Evolutionary conservation across 2,329 filamentous ascomycete species (phyloP).

Genomic region (Whalleya microplaca): DNA sequence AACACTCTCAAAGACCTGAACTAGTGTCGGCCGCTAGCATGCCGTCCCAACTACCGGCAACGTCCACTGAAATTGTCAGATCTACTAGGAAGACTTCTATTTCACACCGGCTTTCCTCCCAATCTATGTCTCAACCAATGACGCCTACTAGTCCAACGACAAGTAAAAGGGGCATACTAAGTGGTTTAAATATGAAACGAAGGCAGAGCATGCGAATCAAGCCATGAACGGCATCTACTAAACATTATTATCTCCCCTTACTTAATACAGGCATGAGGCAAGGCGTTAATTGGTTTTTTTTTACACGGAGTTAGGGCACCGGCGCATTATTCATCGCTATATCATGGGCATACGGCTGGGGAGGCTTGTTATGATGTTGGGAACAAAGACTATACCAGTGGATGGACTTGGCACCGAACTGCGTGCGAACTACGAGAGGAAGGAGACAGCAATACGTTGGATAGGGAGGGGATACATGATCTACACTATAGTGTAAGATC

Average conservation of each 20-base stretch:
- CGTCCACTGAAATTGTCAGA: slow-evolving; percentile 53
- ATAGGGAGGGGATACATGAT: neutral
- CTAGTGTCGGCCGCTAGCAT: slow-evolving; percentile 30
- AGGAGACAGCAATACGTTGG: neutral
- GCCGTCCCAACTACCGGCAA: slow-evolving; percentile 41
- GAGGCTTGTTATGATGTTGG: neutral
- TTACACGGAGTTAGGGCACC: neutral
- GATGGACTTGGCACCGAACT: neutral
- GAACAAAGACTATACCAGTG: neutral
- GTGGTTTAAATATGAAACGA: slow-evolving; percentile 41
- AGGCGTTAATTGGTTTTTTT: neutral
- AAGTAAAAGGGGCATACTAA: slow-evolving; percentile 40
- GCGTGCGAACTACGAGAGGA: neutral
- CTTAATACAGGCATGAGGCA: slow-evolving; percentile 1
- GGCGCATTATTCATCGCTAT: neutral
- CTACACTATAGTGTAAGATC: neutral
- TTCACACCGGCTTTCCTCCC: slow-evolving; percentile 27
- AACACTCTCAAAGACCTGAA: slow-evolving; percentile 35
- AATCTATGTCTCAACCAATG: slow-evolving; percentile 23
- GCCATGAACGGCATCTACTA: slow-evolving; percentile 16
- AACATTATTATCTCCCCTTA: neutral
- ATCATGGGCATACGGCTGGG: neutral
- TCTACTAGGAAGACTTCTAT: slow-evolving; percentile 48
- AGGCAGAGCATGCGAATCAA: slow-evolving; percentile 45
- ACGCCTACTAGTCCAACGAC: slow-evolving; percentile 26